Conservation (phyloP, 768 basidiomycete species). For the Tulasnella sp. region DNA sequence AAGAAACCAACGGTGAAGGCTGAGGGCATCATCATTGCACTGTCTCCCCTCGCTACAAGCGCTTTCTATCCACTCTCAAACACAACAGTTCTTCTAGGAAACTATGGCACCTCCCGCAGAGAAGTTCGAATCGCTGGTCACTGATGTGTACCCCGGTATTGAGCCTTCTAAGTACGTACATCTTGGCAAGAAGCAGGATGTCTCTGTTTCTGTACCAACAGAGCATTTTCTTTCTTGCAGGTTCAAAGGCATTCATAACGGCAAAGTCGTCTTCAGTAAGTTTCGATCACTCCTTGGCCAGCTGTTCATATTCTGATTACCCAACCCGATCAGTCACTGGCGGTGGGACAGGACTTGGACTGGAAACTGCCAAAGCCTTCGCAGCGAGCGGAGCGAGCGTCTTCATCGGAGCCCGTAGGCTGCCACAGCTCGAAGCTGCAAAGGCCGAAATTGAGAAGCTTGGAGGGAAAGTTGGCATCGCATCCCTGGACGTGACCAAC, state of each 20-base stretch:
- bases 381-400: constrained; percentile 43
- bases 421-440: constrained; percentile 36
- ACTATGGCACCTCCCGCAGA: constrained; percentile 23
- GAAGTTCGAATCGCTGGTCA: constrained; percentile 31
- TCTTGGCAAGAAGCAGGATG: constrained; percentile 28
- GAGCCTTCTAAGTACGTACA: constrained; percentile 38
- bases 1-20: background rate
- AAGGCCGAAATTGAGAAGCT: constrained; percentile 40
- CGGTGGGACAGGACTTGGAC: constrained; percentile 42
- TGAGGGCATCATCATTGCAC: background rate
- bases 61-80: background rate
- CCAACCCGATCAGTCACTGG: constrained; percentile 37
- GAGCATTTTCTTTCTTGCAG: background rate
- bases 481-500: constrained; percentile 40
- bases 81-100: background rate
- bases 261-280: constrained; percentile 41
- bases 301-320: background rate
- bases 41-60: background rate
- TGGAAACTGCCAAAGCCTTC: constrained; percentile 40
- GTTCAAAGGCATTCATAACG: constrained; percentile 36
- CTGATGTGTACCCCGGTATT: constrained; percentile 42
- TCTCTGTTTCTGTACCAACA: background rate
- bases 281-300: background rate
- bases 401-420: constrained; percentile 40
- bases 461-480: constrained; percentile 32